These are phyloP conservation scores for Aspergillus avenaceus DNA, from an alignment of 495 filamentous ascomycete genomes.

Conservation along the genomic window DNA sequence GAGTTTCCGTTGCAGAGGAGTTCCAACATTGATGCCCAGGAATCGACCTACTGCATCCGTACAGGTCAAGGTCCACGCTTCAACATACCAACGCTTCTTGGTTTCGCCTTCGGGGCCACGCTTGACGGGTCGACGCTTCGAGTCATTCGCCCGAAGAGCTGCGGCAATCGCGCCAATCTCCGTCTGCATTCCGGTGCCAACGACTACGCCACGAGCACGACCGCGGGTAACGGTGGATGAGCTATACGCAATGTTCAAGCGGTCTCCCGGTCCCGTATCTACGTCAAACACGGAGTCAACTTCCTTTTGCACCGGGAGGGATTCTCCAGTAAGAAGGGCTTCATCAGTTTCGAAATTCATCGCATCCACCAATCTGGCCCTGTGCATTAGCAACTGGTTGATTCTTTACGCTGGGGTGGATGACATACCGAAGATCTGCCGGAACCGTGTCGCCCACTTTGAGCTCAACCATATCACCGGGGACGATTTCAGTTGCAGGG, in stretches of 20 bases:
- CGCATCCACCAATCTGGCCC: constrained; percentile 52
- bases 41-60: constrained; percentile 65
- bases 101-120: constrained; percentile 53
- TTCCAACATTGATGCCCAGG: constrained; percentile 66
- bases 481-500: constrained; percentile 52
- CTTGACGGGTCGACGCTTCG: constrained; percentile 48
- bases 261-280: constrained; percentile 62
- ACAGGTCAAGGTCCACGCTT: constrained; percentile 64
- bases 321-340: constrained; percentile 73
- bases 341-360: constrained; percentile 73
- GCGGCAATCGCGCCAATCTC: constrained; percentile 69
- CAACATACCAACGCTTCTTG: constrained; percentile 61
- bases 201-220: constrained; percentile 63
- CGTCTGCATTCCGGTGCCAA: constrained; percentile 67
- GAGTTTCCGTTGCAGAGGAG: constrained; percentile 63
- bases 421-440: constrained; percentile 55
- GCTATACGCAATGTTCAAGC: constrained; percentile 67
- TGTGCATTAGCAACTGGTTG: constrained; percentile 2
- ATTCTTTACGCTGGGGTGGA: not conserved
- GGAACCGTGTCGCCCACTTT: constrained; percentile 84
- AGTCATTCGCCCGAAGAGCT: constrained; percentile 49
- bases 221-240: constrained; percentile 71
- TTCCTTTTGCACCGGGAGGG: constrained; percentile 64
- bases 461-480: constrained; percentile 65
- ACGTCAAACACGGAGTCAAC: constrained; percentile 36